These are phyloP conservation scores for Apiotrichum sp. DNA, from an alignment of 1,284 basidiomycete species.

Conservation along the genomic window DNA sequence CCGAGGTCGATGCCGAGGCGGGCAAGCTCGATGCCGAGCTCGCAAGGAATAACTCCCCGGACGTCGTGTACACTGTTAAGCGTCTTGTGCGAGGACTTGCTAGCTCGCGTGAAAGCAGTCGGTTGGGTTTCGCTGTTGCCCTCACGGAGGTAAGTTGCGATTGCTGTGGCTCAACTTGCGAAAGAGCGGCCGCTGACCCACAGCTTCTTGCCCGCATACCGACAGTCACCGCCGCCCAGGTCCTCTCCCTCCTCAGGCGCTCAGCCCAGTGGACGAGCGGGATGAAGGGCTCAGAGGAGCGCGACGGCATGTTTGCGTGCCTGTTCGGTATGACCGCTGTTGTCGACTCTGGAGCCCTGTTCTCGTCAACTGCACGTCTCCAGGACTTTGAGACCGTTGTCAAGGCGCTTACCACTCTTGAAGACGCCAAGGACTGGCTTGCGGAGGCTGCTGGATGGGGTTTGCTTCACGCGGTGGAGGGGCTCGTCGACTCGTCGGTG, in stretches of 20 bases:
- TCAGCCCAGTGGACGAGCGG: slow-evolving; percentile 62
- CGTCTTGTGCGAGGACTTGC: slow-evolving; percentile 79
- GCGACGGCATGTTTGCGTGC: slow-evolving; percentile 85
- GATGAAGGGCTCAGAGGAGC: slow-evolving; percentile 82
- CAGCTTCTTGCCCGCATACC: slow-evolving; percentile 75
- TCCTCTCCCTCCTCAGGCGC: slow-evolving; percentile 65
- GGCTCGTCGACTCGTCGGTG: slow-evolving; percentile 56
- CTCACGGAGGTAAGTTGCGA: slow-evolving; percentile 72
- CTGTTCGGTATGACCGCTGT: slow-evolving; percentile 82
- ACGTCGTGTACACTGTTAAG: slow-evolving; percentile 82
- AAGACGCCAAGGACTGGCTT: slow-evolving; percentile 83
- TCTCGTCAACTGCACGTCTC: slow-evolving; percentile 56
- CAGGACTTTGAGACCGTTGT: slow-evolving; percentile 62
- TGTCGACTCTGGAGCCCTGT: slow-evolving; percentile 72
- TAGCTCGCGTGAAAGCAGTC: slow-evolving; percentile 84
- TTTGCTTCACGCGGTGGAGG: slow-evolving; percentile 60
- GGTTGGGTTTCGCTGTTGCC: slow-evolving; percentile 91
- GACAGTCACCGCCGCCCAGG: slow-evolving; percentile 69
- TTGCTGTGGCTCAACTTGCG: too few relatives aligned
- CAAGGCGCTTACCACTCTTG: slow-evolving; percentile 61
- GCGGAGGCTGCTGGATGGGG: slow-evolving; percentile 88
- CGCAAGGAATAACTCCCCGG: slow-evolving; percentile 44
- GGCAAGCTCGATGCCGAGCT: background rate
- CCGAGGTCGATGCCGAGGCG: background rate
- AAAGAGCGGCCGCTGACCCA: too few relatives aligned